These are phyloP conservation scores for Dryas drummondii DNA, from an alignment of 306 rosid species.

Conservation along the genomic window DNA sequence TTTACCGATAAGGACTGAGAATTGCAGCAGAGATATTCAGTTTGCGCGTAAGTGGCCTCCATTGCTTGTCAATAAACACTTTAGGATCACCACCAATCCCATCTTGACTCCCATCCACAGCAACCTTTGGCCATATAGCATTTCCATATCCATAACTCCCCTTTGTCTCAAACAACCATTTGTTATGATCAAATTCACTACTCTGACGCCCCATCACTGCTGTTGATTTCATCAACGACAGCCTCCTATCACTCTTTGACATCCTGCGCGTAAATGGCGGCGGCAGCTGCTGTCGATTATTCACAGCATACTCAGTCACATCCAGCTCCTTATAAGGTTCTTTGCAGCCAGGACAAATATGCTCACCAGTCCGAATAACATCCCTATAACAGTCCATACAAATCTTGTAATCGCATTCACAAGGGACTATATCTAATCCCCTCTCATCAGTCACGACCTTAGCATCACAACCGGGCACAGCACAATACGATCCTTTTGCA, in stretches of 20 bases:
- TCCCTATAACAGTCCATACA: slow-evolving; percentile 66
- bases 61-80: slow-evolving; percentile 51
- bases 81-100: slow-evolving; percentile 58
- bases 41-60: slow-evolving; percentile 60
- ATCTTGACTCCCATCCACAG: slow-evolving; percentile 39
- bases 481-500: slow-evolving; percentile 59
- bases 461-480: slow-evolving; percentile 55
- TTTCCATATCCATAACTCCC: slow-evolving; percentile 80
- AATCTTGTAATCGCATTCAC: slow-evolving; percentile 62
- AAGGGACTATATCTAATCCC: slow-evolving; percentile 61
- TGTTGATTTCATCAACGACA: slow-evolving; percentile 51
- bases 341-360: slow-evolving; percentile 60
- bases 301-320: slow-evolving; percentile 12
- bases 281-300: slow-evolving; percentile 20
- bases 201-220: slow-evolving; percentile 34
- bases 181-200: slow-evolving; percentile 53
- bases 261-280: slow-evolving; percentile 30
- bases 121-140: slow-evolving; percentile 69
- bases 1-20: slow-evolving; percentile 71
- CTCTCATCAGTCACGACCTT: slow-evolving; percentile 58
- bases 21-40: slow-evolving; percentile 60
- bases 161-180: slow-evolving; percentile 65
- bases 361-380: slow-evolving; percentile 44
- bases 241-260: slow-evolving; percentile 57
- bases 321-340: slow-evolving; percentile 44